Base-by-base conservation (phyloP, 2,329 filamentous ascomycete species). In the Colletotrichum sublineola region DNA sequence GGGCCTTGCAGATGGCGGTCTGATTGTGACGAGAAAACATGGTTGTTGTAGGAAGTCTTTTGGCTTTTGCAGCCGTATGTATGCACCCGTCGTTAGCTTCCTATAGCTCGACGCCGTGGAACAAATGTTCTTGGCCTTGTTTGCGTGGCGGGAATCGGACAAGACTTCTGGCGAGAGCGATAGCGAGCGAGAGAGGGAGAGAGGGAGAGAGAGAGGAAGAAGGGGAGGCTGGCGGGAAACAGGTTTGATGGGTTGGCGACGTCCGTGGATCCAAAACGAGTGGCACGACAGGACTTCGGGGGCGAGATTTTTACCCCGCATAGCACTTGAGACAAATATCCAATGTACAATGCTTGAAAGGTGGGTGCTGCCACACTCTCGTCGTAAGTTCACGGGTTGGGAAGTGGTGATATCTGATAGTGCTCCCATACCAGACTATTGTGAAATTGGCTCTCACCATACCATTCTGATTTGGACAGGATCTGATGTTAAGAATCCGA, bases 11-110 rank as follows among this genome's bases (percentile, higher is more conserved):
- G 64, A 69, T 72, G 65, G 69, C 73, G 69, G 73, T 72, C 73
- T 65, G 58, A 56, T 61, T 74, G 69, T 74, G 73, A 74, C 64
- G 57, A 69, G 55, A 68, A 55, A 52, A 60, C 73, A 73, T 73
- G 73, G 65, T 73, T 67, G 62, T 63, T 73, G 71, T 71, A 73
- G 73, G 46, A 65, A 52, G 38, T 50, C 58, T 53, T 44, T 73
- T 72, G 72, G 42, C 52, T 68, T 52, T 64, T 68, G 62, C 67
- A 73, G 53, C 29, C n/a, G 31, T 67, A 71, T 67, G 72, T 64
- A 56, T 73, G 72, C 52, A 61, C 58, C 72, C 68, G 68, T 56
- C 62, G 33, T 55, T 65, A 67, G 72, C 56, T 58, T 62, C 42
- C 72, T 24, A 74, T 64, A 63, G 31, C 53, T 63, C 48, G 44